Evolutionary conservation across 176 grass and related monocot genomes (phyloP).

Genomic region (barley (Hordeum vulgare)): DNA sequence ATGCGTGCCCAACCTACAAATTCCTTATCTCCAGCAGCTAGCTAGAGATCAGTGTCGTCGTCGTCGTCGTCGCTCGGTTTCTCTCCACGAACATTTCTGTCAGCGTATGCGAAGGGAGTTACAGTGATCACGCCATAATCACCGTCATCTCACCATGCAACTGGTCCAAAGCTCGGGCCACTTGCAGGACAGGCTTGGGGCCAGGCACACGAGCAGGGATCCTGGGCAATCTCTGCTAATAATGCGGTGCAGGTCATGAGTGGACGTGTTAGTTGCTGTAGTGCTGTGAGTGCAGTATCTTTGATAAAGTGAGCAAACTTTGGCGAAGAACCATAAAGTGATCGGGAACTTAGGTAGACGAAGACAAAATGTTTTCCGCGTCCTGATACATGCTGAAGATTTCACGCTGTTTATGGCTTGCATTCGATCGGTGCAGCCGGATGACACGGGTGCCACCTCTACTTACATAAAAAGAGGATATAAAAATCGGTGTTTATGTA

Average conservation of each 20-base stretch:
- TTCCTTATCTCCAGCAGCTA: constrained; percentile 27
- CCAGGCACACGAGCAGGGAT: neutral
- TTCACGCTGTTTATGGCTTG: neutral
- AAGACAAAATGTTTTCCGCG: neutral
- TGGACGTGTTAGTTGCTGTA: neutral
- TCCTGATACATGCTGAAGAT: too few relatives aligned
- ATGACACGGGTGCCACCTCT: neutral
- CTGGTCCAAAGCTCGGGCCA: neutral
- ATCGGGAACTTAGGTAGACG: neutral
- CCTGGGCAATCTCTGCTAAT: neutral
- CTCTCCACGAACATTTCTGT: constrained; percentile 10
- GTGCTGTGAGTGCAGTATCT: neutral
- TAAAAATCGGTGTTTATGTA: too few relatives aligned
- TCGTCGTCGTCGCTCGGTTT: too few relatives aligned
- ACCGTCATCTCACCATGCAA: neutral
- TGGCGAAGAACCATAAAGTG: too few relatives aligned
- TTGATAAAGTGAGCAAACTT: too few relatives aligned
- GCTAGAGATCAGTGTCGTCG: neutral
- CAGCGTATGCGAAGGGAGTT: neutral
- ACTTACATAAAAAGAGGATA: neutral
- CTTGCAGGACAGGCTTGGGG: neutral
- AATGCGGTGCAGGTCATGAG: neutral
- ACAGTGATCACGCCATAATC: neutral
- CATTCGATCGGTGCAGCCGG: neutral
- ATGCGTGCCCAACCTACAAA: neutral